Percentiles rank a stretch among this genome's conserved stretches.
phyloP scores from a whole-genome alignment of 495 filamentous ascomycete species.

The Neurospora sp. region DNA sequence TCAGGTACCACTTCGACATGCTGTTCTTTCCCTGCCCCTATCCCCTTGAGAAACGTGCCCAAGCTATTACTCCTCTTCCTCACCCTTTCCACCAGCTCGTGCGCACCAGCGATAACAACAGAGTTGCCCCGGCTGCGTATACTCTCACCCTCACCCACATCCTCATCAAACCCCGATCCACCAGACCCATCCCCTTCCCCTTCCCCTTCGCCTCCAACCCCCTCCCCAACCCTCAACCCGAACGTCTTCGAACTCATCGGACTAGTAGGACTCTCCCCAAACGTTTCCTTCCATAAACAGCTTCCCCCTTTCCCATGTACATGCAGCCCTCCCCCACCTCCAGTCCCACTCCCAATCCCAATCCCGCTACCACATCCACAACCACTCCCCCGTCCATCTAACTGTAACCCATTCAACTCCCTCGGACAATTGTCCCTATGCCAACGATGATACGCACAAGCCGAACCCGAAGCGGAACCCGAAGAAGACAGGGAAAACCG shows the following conservation, averaged over 20 bases:
- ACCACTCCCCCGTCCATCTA: background rate
- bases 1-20: background rate
- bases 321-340: too few relatives aligned
- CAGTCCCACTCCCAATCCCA: too few relatives aligned
- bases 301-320: background rate
- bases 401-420: background rate
- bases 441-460: background rate
- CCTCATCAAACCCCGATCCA: background rate
- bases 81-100: background rate
- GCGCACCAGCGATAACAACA: background rate
- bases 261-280: background rate
- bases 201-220: background rate
- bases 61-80: background rate
- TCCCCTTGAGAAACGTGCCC: background rate
- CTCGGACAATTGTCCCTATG: background rate
- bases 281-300: constrained; percentile 7
- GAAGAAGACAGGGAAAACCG: background rate
- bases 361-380: too few relatives aligned
- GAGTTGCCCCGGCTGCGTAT: background rate
- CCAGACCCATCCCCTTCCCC: background rate
- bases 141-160: background rate
- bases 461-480: background rate
- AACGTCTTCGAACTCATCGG: background rate
- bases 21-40: background rate
- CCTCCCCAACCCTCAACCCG: background rate